Conservation (phyloP, 768 basidiomycete genomes). For the Hygrocybe punicea region DNA sequence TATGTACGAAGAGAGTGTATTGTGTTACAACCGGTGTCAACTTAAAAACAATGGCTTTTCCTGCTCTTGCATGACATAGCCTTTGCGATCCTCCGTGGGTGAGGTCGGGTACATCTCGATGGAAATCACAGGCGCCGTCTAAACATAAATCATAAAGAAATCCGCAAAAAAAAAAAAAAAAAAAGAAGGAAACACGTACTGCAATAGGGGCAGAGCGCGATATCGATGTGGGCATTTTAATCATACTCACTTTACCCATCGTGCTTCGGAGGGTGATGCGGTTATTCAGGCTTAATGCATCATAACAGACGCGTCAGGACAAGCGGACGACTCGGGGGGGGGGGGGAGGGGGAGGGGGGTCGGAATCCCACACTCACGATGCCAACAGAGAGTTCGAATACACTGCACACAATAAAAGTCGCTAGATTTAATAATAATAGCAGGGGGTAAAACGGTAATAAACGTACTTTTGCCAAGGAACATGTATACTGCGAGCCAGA, state of each 20-base stretch:
- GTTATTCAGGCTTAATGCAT: not conserved
- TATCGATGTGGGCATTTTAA: not conserved
- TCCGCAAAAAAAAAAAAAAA: not conserved
- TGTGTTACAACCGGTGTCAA: too few species aligned
- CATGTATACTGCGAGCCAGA: conserved; percentile 7
- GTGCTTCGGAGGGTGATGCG: not conserved
- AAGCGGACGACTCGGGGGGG: not conserved
- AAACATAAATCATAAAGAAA: not conserved
- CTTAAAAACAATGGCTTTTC: too few species aligned
- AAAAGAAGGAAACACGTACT: not conserved
- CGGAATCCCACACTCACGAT: conserved; percentile 1
- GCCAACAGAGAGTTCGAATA: conserved; percentile 8
- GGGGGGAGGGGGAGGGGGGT: too few species aligned
- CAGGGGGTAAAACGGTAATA: not conserved
- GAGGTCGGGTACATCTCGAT: not conserved
- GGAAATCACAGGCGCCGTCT: not conserved
- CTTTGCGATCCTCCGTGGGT: too few species aligned
- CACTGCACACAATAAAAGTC: not conserved
- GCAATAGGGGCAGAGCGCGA: not conserved
- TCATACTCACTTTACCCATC: not conserved
- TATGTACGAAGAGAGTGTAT: too few species aligned
- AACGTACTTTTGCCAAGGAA: conserved; percentile 5
- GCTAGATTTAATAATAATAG: too few species aligned
- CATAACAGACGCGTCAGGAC: not conserved
- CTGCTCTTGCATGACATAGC: too few species aligned